These are phyloP conservation scores for Cyberlindnera xishuangbannaensis DNA, from an alignment of 805 yeast species.

Conservation along the genomic window DNA sequence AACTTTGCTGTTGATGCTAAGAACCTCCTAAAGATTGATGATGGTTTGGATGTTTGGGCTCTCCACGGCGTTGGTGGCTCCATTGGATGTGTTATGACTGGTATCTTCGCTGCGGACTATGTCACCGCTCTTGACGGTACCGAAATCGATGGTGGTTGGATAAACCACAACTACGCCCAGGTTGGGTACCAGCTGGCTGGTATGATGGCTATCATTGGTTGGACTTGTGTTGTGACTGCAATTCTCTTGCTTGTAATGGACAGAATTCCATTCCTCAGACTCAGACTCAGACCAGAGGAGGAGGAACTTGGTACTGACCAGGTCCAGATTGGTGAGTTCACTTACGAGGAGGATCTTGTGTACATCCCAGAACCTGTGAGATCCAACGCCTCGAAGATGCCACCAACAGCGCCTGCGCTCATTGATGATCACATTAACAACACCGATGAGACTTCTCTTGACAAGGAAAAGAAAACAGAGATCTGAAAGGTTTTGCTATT, in stretches of 20 bases:
- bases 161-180: conserved; percentile 76
- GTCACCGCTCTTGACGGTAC: conserved; percentile 79
- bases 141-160: conserved; percentile 79
- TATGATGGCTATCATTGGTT: conserved; percentile 58
- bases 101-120: conserved; percentile 88
- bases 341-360: conserved; percentile 58
- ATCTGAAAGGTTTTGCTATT: background rate
- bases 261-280: conserved; percentile 70
- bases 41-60: conserved; percentile 92
- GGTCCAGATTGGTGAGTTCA: conserved; percentile 86
- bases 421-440: conserved; percentile 32
- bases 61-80: conserved; percentile 93
- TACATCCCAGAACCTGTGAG: conserved; percentile 78
- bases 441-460: conserved; percentile 21
- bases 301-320: conserved; percentile 86
- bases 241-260: conserved; percentile 62
- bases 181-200: conserved; percentile 88
- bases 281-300: conserved; percentile 81
- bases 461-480: conserved; percentile 12
- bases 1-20: conserved; percentile 84
- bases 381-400: conserved; percentile 36
- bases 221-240: conserved; percentile 72
- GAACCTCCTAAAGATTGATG: conserved; percentile 69
- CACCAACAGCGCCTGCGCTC: conserved; percentile 23
- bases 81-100: conserved; percentile 78